Evolutionary conservation across 2,329 filamentous ascomycete genomes (phyloP), one percentile per base, ranked within the genome.

Genomic region (Calonectria montana): DNA sequence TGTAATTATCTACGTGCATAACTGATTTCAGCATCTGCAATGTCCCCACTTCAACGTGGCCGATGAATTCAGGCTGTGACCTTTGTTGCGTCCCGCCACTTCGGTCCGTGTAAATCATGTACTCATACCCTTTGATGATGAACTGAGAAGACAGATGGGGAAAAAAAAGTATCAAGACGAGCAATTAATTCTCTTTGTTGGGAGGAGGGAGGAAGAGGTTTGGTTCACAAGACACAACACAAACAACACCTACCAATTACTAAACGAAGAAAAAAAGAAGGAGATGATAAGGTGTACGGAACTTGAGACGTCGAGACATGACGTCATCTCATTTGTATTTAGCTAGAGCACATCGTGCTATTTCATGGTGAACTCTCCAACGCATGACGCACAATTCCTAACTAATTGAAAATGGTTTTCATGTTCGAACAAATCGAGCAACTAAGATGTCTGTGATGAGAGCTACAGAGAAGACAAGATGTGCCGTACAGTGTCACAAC

Each of bases 301-400:
- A 74, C 74, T 62, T 41, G 45, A 65, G 65, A 73, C 73, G 74
- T 67, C 74, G 55, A 62, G 47, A 72, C 71, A 65, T 55, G 75
- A 59, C 76, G 74, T 74, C 69, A 70, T 79, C 74, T 79, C 75
- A 73, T 79, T 78, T 79, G 77, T 79, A 78, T 21, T 65, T 71
- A 61, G 66, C 63, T 62, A 68, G 55, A 74, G 65, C 69, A 71
- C 64, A 69, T 69, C 65, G 73, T 75, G 69, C 23, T 63, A 73
- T 69, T 71, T 71, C 69, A 61, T 41, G 65, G 68, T 67, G 27
- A 18, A 45, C 57, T 43, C 43, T 59, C 61, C 39, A 62, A 39
- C 21, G 43, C 29, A 64, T 72, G 65, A 74, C 66, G 66, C 72
- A 71, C 39, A 57, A 69, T 69, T 74, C 69, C 65, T 59, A 77